Evolutionary conservation across 2,329 filamentous ascomycete genomes (phyloP).

Genomic region (Pestalotiopsis sp.): DNA sequence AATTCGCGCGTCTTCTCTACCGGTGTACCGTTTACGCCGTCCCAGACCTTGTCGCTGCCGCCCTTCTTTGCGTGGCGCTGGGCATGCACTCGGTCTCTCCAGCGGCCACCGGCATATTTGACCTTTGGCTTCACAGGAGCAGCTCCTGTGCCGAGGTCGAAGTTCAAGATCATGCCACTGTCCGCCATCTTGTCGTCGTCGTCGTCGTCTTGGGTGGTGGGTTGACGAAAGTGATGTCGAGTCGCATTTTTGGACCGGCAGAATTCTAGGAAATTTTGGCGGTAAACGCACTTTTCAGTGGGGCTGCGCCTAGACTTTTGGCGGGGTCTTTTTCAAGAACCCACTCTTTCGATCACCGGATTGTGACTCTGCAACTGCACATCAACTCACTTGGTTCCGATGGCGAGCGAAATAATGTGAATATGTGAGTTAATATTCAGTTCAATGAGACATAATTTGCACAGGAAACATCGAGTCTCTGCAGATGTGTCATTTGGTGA

Average conservation of each 20-base stretch:
- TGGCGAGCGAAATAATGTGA: too few species aligned
- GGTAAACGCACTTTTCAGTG: conserved; percentile 7
- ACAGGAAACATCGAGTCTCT: too few species aligned
- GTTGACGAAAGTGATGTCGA: neutral
- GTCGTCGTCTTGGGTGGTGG: neutral
- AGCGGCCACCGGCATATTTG: conserved; percentile 85
- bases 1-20: conserved; percentile 27
- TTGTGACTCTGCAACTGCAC: too few species aligned
- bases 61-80: conserved; percentile 59
- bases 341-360: neutral
- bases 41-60: conserved; percentile 24
- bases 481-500: too few species aligned
- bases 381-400: too few species aligned
- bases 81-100: conserved; percentile 85
- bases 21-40: conserved; percentile 32
- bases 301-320: neutral
- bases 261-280: conserved; percentile 17
- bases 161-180: conserved; percentile 94
- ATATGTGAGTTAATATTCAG: too few species aligned
- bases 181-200: conserved; percentile 70
- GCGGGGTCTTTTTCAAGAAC: neutral
- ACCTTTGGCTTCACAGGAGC: conserved; percentile 62
- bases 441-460: too few species aligned
- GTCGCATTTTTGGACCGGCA: conserved; percentile 11
- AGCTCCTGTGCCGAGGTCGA: conserved; percentile 67